These are phyloP conservation scores for Mycena amicta DNA, from an alignment of 768 basidiomycete species.

Conservation along the genomic window DNA sequence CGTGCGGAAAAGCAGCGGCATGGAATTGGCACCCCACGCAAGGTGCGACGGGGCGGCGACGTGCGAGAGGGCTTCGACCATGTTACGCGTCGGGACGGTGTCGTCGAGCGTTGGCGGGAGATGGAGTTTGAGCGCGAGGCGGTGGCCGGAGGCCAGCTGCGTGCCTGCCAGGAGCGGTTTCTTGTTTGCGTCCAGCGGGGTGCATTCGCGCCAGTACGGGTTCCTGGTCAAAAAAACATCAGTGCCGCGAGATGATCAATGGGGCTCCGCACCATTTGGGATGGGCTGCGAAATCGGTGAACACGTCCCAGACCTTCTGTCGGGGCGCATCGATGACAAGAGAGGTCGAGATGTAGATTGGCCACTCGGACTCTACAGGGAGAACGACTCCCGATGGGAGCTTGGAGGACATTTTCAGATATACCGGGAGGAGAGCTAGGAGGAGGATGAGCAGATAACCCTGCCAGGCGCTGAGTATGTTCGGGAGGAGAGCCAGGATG, in stretches of 20 bases:
- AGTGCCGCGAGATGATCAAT: background rate
- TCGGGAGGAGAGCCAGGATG: background rate
- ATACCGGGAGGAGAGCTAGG: background rate
- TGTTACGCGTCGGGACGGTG: constrained; percentile 5
- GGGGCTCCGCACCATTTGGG: background rate
- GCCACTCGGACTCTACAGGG: constrained; percentile 13
- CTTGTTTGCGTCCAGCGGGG: constrained; percentile 4
- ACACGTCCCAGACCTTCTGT: constrained; percentile 8
- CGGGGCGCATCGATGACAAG: constrained; percentile 9
- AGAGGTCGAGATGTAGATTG: constrained; percentile 2
- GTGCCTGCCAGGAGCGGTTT: background rate
- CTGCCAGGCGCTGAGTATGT: background rate
- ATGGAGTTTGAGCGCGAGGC: constrained; percentile 6
- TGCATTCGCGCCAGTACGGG: constrained; percentile 1
- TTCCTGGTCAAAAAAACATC: background rate
- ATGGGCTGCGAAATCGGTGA: constrained; percentile 7
- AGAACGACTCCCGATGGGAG: background rate
- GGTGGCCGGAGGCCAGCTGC: constrained; percentile 1
- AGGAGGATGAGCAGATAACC: background rate
- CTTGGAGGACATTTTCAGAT: background rate
- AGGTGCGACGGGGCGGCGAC: constrained; percentile 4
- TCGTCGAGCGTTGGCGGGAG: constrained; percentile 13
- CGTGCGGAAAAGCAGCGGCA: constrained; percentile 8
- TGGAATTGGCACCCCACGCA: constrained; percentile 8
- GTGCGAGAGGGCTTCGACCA: constrained; percentile 6